Percentiles rank a stretch among this genome's conserved stretches.
Evolutionary conservation across 805 yeast species (phyloP).

Genomic region (Zygosaccharomyces gambellarensis): DNA sequence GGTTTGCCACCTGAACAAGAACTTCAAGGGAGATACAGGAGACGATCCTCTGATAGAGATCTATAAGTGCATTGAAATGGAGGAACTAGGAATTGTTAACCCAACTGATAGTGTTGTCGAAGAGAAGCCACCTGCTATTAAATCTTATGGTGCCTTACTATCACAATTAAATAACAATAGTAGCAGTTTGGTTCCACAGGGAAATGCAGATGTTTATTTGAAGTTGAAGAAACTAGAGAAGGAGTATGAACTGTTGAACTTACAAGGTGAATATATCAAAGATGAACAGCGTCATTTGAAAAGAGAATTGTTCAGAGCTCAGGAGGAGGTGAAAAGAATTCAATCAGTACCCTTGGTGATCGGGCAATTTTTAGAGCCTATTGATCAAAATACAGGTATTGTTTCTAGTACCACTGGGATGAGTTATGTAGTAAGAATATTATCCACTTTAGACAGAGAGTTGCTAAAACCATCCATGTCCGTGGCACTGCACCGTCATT

Average conservation of each 20-base stretch:
- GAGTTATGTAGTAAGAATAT: conserved; percentile 90
- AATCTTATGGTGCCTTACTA: conserved; percentile 31
- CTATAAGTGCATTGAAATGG: conserved; percentile 39
- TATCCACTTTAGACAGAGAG: conserved; percentile 93
- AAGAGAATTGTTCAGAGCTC: conserved; percentile 91
- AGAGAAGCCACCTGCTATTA: conserved; percentile 30
- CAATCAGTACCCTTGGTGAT: conserved; percentile 96
- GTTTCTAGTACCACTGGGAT: conserved; percentile 98
- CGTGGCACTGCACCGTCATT: conserved; percentile 96
- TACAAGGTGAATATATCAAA: conserved; percentile 95
- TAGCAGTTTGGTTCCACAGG: conserved; percentile 18
- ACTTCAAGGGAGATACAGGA: not conserved
- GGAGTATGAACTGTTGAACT: conserved; percentile 72
- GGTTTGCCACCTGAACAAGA: conserved; percentile 4
- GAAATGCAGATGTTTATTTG: conserved; percentile 65
- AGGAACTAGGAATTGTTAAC: conserved; percentile 53
- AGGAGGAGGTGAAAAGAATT: conserved; percentile 96
- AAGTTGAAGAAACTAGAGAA: conserved; percentile 84
- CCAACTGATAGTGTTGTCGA: conserved; percentile 33
- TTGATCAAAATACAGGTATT: conserved; percentile 93
- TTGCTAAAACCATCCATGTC: conserved; percentile 89
- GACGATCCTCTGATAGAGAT: not conserved
- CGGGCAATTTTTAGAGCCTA: conserved; percentile 96
- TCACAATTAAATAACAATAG: conserved; percentile 28
- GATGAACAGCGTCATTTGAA: conserved; percentile 97